Base-by-base conservation (phyloP, 345 rosid species). In the Erodium maritimum region DNA sequence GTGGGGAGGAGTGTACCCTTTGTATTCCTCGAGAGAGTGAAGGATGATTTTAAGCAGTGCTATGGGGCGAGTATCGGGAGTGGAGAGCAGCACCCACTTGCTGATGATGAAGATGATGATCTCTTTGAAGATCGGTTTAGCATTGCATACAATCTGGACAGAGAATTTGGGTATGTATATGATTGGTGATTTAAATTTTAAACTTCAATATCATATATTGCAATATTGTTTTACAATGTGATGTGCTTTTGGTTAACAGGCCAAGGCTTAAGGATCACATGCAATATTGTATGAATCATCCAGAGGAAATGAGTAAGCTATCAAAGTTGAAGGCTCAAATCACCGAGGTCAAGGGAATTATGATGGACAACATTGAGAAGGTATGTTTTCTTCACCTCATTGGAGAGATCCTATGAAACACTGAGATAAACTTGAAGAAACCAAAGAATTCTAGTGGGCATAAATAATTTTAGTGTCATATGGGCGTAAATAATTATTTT, bases 291-390 rank as follows among this genome's bases (percentile, higher is more conserved):
- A 71, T 83, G 79, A 79, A 55, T 71, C 96, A 93, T 69, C 99
- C 99, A 5, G 97, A 89, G 75, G 99, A 93, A 75, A 90, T 87
- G 59, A 87, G 96, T 72, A 93, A 87, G 77, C 71, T 89, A 34
- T 79, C 96, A 11, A 87, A 89, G 72, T 76, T 93, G 63, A 93
- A 79, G 79, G 88, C 91, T 21, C 97, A 93, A 56, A 82, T 87
- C 56, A 80, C 91, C 4, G 96, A 87, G 76, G 97, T 87, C 73
- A 90, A 87, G 77, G 99, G 97, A 60, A 77, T 93, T 62, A 87
- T 93, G 97, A 85, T 93, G 87, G 96, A 93, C 81, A 87, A 87
- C 71, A 87, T 89, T 69, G 99, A 87, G 74, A 93, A 87, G 97
- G 99, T 89, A 75, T 25, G 33, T 25, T 25, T n/a, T 25, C 33